These are phyloP conservation scores for Calonectria pseudoturangicola DNA, from an alignment of 2,329 filamentous ascomycete genomes.

Conservation along the genomic window DNA sequence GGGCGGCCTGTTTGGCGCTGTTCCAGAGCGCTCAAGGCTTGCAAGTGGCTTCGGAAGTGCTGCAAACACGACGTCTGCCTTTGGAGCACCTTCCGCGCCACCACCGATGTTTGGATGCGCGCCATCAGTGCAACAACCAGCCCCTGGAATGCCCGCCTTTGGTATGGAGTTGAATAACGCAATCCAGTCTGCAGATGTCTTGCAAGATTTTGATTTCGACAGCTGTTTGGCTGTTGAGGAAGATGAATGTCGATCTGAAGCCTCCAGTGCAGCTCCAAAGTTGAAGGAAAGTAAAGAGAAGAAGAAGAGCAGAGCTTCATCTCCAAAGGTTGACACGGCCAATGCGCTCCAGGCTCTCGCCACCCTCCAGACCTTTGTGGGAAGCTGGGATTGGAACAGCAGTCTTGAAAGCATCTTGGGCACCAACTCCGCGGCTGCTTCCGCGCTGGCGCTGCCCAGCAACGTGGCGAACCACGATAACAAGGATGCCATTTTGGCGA, in stretches of 20 bases:
- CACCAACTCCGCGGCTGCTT: conserved; percentile 34
- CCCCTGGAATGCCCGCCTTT: not conserved
- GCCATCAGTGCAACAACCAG: not conserved
- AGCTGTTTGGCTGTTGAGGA: not conserved
- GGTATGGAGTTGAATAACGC: not conserved
- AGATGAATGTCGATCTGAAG: not conserved
- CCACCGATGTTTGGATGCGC: not conserved
- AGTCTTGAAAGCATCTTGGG: conserved; percentile 56
- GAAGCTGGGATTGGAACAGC: conserved; percentile 56
- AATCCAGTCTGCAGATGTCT: too few species aligned
- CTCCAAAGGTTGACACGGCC: not conserved
- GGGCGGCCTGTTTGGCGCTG: conserved; percentile 2
- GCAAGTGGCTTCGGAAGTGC: conserved; percentile 10
- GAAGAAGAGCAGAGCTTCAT: not conserved
- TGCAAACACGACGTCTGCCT: too few species aligned
- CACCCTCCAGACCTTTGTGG: conserved; percentile 66
- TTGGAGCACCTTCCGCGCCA: too few species aligned
- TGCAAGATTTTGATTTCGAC: too few species aligned
- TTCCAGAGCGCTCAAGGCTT: not conserved
- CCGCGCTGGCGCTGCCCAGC: conserved; percentile 34
- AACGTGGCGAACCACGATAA: conserved; percentile 10
- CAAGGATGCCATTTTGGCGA: conserved; percentile 51
- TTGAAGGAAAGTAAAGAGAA: not conserved
- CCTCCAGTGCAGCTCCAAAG: too few species aligned
- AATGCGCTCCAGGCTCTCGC: conserved; percentile 64